Base-by-base conservation (phyloP, 257 asterid genomes). In the Verbena officinalis region DNA sequence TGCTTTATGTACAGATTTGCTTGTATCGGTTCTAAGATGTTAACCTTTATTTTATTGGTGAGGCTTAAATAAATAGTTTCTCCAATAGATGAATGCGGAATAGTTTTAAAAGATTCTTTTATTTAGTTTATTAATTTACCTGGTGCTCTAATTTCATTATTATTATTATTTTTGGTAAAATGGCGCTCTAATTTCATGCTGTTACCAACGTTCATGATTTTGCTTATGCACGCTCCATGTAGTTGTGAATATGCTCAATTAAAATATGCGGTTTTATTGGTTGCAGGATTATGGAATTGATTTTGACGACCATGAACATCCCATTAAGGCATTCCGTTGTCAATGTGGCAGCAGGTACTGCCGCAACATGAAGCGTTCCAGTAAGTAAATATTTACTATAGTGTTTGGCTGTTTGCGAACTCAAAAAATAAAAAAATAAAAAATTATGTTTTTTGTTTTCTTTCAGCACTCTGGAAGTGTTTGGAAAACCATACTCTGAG, bases 251-350 rank as follows among this genome's bases (percentile, higher is more conserved):
- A 39, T 49, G 30, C 16, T 27, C 23, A 19, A 46, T 34, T 7
- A 30, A 2, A 30, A 22, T 33, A 42, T 40, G 27, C 59, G 60
- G 69, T 65, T 39, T 15, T 31, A 11, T 40, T 64, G 65, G 58
- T 76, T 73, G 75, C 95, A 91, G 96, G 98, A 91, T 72, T 91
- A 91, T 70, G 96, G 98, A 40, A 85, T 89, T 57, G 98, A 91
- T 64, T 89, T 91, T 83, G 98, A 91, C 42, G 98, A 91, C 76
- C 77, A 78, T 27, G 96, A 83, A 36, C 89, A 89, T 73, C 98
- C 96, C 10, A 74, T 86, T 5, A 85, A 89, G 83, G 90, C 96
- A 9, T 91, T 91, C 53, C 38, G 55, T 57, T 91, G 98, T 75
- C 81, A 76, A 40, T 91, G 98, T 68, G 86, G 96, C 72, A 89